Conservation (phyloP, 345 rosid species). For the Populus ilicifolia region DNA sequence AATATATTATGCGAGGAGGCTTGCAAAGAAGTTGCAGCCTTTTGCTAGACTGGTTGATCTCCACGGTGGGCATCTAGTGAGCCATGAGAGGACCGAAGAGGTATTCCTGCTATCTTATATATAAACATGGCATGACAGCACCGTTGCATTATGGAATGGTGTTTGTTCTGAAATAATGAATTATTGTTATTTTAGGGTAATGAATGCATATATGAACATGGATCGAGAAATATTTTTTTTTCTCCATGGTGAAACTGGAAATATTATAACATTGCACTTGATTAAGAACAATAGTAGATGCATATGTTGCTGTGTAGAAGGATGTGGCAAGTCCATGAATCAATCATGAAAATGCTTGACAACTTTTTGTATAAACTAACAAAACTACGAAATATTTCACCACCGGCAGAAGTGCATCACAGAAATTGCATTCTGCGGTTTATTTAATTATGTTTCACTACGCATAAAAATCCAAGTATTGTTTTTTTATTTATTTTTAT, state of each 20-base stretch:
- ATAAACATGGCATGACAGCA: not conserved
- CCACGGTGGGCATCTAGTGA: conserved; percentile 94
- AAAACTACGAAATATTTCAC: not conserved
- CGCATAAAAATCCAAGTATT: conserved; percentile 1
- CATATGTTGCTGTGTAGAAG: not conserved
- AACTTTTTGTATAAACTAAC: not conserved
- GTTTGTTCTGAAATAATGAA: not conserved
- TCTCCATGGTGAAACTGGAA: not conserved
- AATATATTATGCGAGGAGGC: conserved; percentile 70
- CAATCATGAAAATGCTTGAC: not conserved
- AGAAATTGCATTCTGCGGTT: not conserved
- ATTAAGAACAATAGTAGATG: not conserved
- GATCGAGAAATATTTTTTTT: not conserved
- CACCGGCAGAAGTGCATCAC: not conserved
- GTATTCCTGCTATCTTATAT: conserved; percentile 33
- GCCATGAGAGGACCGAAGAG: conserved; percentile 89
- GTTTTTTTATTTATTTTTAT: not conserved
- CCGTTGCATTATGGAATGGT: not conserved
- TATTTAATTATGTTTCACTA: not conserved
- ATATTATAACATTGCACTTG: not conserved
- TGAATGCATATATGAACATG: not conserved
- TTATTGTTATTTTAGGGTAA: not conserved
- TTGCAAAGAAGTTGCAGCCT: conserved; percentile 79
- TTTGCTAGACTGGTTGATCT: conserved; percentile 88
- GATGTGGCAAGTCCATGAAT: too few species aligned